Percentiles rank a stretch among this genome's conserved stretches.
Conservation (phyloP, 2,329 filamentous ascomycete species). For the Pezicula radicicola region DNA sequence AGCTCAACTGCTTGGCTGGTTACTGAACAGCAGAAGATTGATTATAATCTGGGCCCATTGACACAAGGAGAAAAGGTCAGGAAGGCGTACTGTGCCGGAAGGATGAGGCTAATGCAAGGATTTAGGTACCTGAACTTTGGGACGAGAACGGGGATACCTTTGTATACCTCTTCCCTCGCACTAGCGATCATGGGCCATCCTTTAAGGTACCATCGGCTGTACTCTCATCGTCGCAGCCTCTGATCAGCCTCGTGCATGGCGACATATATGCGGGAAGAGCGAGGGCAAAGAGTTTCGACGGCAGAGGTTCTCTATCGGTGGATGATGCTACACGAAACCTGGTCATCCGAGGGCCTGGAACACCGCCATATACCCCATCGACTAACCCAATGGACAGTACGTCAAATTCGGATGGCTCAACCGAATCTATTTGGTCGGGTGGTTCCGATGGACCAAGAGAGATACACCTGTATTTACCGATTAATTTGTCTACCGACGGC, state of each 20-base stretch:
- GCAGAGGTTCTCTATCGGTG: conserved; percentile 43
- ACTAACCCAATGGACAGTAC: conserved; percentile 9
- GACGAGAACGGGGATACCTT: conserved; percentile 55
- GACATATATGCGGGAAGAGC: conserved; percentile 13
- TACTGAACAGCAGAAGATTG: conserved; percentile 45
- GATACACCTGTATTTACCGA: conserved; percentile 51
- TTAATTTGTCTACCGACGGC: conserved; percentile 11
- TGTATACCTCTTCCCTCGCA: conserved; percentile 54
- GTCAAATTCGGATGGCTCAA: conserved; percentile 16
- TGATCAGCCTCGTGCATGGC: conserved; percentile 14
- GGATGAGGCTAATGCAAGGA: conserved; percentile 8
- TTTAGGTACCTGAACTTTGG: conserved; percentile 63
- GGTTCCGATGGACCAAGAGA: conserved; percentile 35
- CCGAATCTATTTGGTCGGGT: conserved; percentile 14
- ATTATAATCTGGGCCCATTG: conserved; percentile 54
- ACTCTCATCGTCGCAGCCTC: conserved; percentile 44
- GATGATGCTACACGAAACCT: conserved; percentile 44
- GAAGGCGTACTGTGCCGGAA: not conserved
- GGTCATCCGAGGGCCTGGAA: conserved; percentile 28
- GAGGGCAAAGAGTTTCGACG: conserved; percentile 40
- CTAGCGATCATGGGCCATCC: conserved; percentile 49
- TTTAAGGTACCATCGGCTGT: conserved; percentile 57
- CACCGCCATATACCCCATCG: conserved; percentile 32
- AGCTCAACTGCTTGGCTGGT: conserved; percentile 47
- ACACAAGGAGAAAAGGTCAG: conserved; percentile 52